These are phyloP conservation scores for Acrocalymma vagum DNA, from an alignment of 2,329 filamentous ascomycete genomes.

Conservation along the genomic window DNA sequence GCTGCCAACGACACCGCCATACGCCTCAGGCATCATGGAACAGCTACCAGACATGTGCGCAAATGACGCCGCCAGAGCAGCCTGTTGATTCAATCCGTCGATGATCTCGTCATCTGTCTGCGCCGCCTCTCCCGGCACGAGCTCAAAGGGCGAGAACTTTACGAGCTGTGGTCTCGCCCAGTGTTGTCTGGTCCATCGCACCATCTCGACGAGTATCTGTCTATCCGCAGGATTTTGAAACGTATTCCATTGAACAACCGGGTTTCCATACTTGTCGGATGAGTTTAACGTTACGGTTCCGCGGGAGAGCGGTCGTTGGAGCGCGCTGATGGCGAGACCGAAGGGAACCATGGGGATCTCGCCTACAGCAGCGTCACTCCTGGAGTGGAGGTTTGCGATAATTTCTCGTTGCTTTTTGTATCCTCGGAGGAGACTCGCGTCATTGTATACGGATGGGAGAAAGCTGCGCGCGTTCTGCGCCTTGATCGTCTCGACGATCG, in stretches of 20 bases:
- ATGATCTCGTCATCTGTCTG: conserved; percentile 37
- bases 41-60: conserved; percentile 36
- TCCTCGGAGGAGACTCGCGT: conserved; percentile 25
- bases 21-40: conserved; percentile 36
- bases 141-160: conserved; percentile 42
- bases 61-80: conserved; percentile 26
- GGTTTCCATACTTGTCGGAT: conserved; percentile 37
- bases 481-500: conserved; percentile 26
- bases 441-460: conserved; percentile 26
- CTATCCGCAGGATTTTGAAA: conserved; percentile 47
- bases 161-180: conserved; percentile 40
- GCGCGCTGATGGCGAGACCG: conserved; percentile 25
- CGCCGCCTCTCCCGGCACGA: conserved; percentile 28
- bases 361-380: conserved; percentile 36
- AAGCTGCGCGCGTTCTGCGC: conserved; percentile 23
- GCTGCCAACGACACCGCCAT: conserved; percentile 35
- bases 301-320: conserved; percentile 38
- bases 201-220: conserved; percentile 41
- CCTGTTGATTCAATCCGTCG: conserved; percentile 17
- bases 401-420: conserved; percentile 34
- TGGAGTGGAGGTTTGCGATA: conserved; percentile 26
- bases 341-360: conserved; percentile 40
- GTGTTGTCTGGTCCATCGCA: conserved; percentile 46
- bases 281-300: conserved; percentile 49
- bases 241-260: conserved; percentile 44